A percentile compares a stretch with the other conserved stretches of the same genome.
phyloP scores from a whole-genome alignment of 305 asterid genomes.

The Ajuga reptans region DNA sequence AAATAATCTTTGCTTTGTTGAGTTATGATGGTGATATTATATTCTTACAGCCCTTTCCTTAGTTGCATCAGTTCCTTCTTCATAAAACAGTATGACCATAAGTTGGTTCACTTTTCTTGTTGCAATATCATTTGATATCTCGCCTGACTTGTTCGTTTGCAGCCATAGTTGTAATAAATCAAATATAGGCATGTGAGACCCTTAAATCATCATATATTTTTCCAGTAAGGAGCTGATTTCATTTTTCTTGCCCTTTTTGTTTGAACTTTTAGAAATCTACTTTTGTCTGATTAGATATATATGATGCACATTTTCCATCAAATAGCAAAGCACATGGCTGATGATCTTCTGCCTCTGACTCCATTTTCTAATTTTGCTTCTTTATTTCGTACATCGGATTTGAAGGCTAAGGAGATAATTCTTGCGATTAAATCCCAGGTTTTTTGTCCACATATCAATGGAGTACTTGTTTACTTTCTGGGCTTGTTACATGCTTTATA shows the following conservation, averaged over 20 bases:
- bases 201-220: background rate
- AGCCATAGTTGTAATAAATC: background rate
- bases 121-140: background rate
- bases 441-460: conserved; percentile 79
- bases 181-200: background rate
- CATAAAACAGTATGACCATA: background rate
- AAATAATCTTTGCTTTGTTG: background rate
- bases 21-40: background rate
- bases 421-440: conserved; percentile 51
- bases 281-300: background rate
- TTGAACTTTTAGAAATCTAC: background rate
- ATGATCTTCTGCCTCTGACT: background rate
- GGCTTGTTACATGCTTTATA: conserved; percentile 83
- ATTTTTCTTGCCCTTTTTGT: background rate
- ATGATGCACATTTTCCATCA: background rate
- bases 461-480: conserved; percentile 85
- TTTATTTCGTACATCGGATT: background rate
- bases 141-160: no score
- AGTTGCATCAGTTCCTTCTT: background rate
- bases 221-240: background rate
- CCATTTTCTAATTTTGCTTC: background rate
- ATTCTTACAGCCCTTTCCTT: no score
- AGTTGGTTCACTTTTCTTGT: background rate
- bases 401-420: conserved; percentile 19
- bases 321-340: background rate